Evolutionary conservation across 1,284 basidiomycete species (phyloP), one percentile per base, ranked within the genome.

Genomic region (Cryptococcus hybrid): DNA sequence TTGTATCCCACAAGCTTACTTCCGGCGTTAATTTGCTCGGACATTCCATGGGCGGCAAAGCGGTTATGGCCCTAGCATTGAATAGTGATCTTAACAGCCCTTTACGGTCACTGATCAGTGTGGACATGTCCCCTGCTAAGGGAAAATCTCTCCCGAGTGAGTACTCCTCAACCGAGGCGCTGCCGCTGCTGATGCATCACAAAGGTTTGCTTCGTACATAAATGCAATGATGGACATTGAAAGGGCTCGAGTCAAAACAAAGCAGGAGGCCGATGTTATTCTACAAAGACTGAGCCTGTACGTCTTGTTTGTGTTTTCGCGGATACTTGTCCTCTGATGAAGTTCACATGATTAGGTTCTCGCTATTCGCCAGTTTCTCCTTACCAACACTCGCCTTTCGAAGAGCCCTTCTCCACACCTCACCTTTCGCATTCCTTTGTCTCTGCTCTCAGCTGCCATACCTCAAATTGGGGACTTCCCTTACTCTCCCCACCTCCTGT

Each of bases 11-110:
- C 2, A 62, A 69, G 3, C 68, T 83, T 7, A 61, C 59, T 8
- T 65, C 76, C 7, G 69, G 71, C 38, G 77, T 82, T 13, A 79
- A 80, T 40, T 73, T 84, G 11, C 67, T 84, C 39, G 83, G 83
- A 0, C 83, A 84, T 56, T 82, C 81, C 34, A 83, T 84, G 81
- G 83, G 83, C 39, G 83, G 83, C 0, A 84, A 84, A 65, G 79
- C 80, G 0, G 80, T 79, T 5, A 82, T 82, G 81, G 74, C 81
- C 0, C 68, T 81, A 11, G 82, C 82, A 0, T 67, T 84, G 13
- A 74, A 78, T 55, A 66, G 70, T 0, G 62, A 70, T 2, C 60
- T 76, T 15, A 79, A 77, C 55, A 70, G 50, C 44, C 76, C 61
- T 7, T 60, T 84, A 48, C 58, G 77, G 40, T 74, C 75, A 8